phyloP scores from a whole-genome alignment of 1,284 basidiomycete genomes.

The Bjerkandera adusta region DNA sequence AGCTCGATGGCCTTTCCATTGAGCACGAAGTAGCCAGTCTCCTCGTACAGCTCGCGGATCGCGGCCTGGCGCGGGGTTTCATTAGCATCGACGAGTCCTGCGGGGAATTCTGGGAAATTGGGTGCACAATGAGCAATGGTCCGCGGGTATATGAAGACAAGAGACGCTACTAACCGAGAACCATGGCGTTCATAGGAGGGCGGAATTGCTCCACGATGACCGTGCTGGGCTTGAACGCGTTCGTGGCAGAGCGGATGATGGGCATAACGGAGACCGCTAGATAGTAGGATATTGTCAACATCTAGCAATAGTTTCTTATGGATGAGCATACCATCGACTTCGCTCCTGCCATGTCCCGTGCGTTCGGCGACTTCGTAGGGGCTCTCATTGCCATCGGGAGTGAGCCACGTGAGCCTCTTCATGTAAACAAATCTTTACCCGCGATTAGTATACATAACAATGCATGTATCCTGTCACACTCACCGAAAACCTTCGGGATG shows the following conservation, averaged over 20 bases:
- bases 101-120: conserved; percentile 68
- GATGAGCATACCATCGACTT: no score
- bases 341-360: no score
- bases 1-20: conserved; percentile 65
- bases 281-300: no score
- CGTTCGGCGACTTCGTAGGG: no score
- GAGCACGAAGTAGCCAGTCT: conserved; percentile 92
- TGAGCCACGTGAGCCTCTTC: no score
- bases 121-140: neutral
- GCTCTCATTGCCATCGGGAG: no score
- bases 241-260: conserved; percentile 69
- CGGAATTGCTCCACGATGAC: conserved; percentile 89
- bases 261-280: conserved; percentile 83
- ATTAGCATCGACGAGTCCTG: conserved; percentile 79
- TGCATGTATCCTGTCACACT: no score
- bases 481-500: no score
- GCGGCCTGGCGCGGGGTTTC: conserved; percentile 79
- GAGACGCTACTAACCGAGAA: conserved; percentile 54
- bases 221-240: conserved; percentile 67
- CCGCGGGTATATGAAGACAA: neutral
- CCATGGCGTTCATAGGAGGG: conserved; percentile 72
- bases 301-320: no score
- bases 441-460: no score
- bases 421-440: no score
- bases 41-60: conserved; percentile 85